These are phyloP conservation scores for Sclerotiophoma versabilis DNA, from an alignment of 2,329 filamentous ascomycete genomes.

Conservation along the genomic window DNA sequence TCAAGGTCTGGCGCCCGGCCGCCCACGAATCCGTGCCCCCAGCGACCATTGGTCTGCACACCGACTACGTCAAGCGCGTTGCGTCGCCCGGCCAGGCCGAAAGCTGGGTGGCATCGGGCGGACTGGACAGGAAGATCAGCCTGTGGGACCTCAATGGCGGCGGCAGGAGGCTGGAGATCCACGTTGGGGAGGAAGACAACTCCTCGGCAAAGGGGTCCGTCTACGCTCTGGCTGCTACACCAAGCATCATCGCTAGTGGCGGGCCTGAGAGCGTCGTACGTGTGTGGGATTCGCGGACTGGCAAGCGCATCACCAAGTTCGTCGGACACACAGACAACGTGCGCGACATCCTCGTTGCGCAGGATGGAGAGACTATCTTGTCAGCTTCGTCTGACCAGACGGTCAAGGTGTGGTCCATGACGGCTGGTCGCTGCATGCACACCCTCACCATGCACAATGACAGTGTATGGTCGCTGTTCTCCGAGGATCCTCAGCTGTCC, in stretches of 20 bases:
- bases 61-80: slow-evolving; percentile 95
- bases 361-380: slow-evolving; percentile 88
- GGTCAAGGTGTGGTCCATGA: slow-evolving; percentile 97
- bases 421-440: slow-evolving; percentile 94
- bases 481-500: slow-evolving; percentile 81
- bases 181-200: slow-evolving; percentile 81
- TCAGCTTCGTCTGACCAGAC: slow-evolving; percentile 96
- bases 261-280: slow-evolving; percentile 93
- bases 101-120: slow-evolving; percentile 92
- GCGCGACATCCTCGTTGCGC: slow-evolving; percentile 86
- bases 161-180: slow-evolving; percentile 86
- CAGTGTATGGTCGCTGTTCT: slow-evolving; percentile 95
- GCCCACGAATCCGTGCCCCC: slow-evolving; percentile 70
- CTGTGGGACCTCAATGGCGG: slow-evolving; percentile 92
- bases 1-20: slow-evolving; percentile 87
- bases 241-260: slow-evolving; percentile 85
- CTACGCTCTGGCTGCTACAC: slow-evolving; percentile 84
- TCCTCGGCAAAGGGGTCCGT: slow-evolving; percentile 88
- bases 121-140: slow-evolving; percentile 88
- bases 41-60: slow-evolving; percentile 86
- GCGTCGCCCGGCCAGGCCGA: slow-evolving; percentile 74
- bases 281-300: slow-evolving; percentile 88
- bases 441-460: slow-evolving; percentile 99
- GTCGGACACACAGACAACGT: slow-evolving; percentile 97
- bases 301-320: slow-evolving; percentile 92